Evolutionary conservation across 2,329 filamentous ascomycete species (phyloP).

Genomic region (Triangularia setosa): DNA sequence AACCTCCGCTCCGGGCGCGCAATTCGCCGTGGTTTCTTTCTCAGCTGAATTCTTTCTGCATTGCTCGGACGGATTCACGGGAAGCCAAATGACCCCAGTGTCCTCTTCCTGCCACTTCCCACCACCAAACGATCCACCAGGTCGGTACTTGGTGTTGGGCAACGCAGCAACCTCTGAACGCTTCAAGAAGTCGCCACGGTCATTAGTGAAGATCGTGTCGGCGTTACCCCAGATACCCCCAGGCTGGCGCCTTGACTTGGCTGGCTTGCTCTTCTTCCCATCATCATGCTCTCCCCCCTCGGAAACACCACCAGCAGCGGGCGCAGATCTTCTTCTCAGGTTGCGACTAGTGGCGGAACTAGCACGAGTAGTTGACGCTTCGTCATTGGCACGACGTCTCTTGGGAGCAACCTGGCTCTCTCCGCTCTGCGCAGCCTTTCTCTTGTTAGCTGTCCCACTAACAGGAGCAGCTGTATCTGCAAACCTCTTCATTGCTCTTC

Average conservation of each 20-base stretch:
- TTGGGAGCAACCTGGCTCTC: not conserved
- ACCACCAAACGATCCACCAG: not conserved
- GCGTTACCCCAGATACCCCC: not conserved
- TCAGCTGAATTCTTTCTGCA: not conserved
- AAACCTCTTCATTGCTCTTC: not conserved
- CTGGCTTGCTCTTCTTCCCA: not conserved
- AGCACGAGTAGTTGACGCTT: not conserved
- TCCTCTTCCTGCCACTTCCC: conserved; percentile 3
- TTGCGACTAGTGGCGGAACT: not conserved
- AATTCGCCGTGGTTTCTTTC: not conserved
- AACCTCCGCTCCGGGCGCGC: not conserved
- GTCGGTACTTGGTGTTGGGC: not conserved
- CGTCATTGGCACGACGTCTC: not conserved
- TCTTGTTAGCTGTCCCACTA: not conserved
- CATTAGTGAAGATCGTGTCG: not conserved
- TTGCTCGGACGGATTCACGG: not conserved
- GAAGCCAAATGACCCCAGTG: not conserved
- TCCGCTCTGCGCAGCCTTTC: not conserved
- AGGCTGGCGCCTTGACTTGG: not conserved
- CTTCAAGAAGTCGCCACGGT: not conserved
- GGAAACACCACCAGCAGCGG: not conserved
- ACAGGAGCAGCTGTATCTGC: not conserved
- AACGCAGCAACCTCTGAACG: not conserved
- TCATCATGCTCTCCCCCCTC: not conserved
- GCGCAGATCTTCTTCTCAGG: not conserved